Evolutionary conservation across 225 moss, liverwort and hornwort species (phyloP).

Genomic region (Anthoceros angustus): DNA sequence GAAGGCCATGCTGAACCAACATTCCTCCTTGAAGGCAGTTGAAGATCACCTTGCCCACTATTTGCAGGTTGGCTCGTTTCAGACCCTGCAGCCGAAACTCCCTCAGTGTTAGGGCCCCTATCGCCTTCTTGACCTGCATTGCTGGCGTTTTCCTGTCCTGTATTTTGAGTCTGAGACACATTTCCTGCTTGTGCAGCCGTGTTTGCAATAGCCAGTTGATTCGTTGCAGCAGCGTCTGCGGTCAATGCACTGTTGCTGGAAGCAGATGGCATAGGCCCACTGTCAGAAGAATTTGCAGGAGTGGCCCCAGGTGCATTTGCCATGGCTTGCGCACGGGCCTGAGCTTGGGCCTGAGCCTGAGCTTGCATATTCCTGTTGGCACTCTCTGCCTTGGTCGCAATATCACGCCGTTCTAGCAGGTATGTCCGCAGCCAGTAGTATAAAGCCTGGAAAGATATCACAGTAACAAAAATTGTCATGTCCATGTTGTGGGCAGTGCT

Average conservation of each 20-base stretch:
- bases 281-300: slow-evolving; percentile 21
- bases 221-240: slow-evolving; percentile 12
- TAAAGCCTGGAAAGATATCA: slow-evolving; percentile 46
- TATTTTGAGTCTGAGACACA: slow-evolving; percentile 35
- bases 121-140: slow-evolving; percentile 58
- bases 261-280: slow-evolving; percentile 16
- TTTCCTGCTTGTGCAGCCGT: slow-evolving; percentile 58
- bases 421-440: slow-evolving; percentile 99
- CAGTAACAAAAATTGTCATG: neutral
- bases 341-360: slow-evolving; percentile 9
- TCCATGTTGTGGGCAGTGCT: neutral
- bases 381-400: slow-evolving; percentile 74
- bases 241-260: slow-evolving; percentile 14
- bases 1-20: slow-evolving; percentile 45
- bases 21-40: slow-evolving; percentile 50
- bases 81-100: slow-evolving; percentile 27
- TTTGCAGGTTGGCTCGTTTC: slow-evolving; percentile 26
- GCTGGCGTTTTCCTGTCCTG: slow-evolving; percentile 24
- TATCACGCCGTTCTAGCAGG: slow-evolving; percentile 90
- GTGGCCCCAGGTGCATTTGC: slow-evolving; percentile 22
- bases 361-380: slow-evolving; percentile 48
- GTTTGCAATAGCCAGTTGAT: slow-evolving; percentile 15
- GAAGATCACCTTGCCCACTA: slow-evolving; percentile 33
- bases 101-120: slow-evolving; percentile 40
- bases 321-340: slow-evolving; percentile 41